Conservation (phyloP, 805 yeast species). For the Starmera pachycereana region DNA sequence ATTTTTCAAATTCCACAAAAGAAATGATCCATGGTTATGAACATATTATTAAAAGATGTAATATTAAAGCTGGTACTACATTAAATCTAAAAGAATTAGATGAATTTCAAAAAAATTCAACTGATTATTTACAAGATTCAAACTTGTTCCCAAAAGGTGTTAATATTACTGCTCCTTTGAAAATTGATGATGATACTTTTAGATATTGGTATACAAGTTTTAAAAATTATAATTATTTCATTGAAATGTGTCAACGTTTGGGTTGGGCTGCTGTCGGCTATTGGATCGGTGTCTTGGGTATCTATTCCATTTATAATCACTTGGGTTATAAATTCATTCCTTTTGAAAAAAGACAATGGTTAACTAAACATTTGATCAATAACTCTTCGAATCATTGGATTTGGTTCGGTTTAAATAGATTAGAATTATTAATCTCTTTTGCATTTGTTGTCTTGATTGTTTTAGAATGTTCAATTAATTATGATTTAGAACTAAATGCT, state of each 20-base stretch:
- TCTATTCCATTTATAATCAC: conserved; percentile 18
- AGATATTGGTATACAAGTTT: conserved; percentile 20
- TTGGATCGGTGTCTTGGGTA: conserved; percentile 22
- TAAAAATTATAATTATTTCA: conserved; percentile 19
- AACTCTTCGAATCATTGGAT: conserved; percentile 6
- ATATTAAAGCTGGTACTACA: conserved; percentile 15
- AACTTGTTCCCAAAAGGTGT: conserved; percentile 9
- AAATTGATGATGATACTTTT: conserved; percentile 17
- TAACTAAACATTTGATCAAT: conserved; percentile 13
- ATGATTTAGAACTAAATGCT: conserved; percentile 21
- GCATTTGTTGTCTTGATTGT: conserved; percentile 18
- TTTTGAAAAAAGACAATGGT: conserved; percentile 8
- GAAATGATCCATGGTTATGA: conserved; percentile 22
- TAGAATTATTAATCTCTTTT: conserved; percentile 17
- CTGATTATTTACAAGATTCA: conserved; percentile 18
- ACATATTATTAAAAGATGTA: conserved; percentile 23
- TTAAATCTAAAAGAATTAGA: conserved; percentile 19
- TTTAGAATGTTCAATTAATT: conserved; percentile 20
- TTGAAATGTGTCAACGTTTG: conserved; percentile 22
- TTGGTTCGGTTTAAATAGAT: conserved; percentile 14
- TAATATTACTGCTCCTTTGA: conserved; percentile 19
- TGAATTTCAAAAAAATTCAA: conserved; percentile 19
- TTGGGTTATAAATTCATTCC: conserved; percentile 4
- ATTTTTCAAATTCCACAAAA: conserved; percentile 16
- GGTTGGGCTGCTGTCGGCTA: conserved; percentile 30